These are phyloP conservation scores for Entomortierella lignicola DNA, from an alignment of 192 early-diverging fungal genomes.

Conservation along the genomic window DNA sequence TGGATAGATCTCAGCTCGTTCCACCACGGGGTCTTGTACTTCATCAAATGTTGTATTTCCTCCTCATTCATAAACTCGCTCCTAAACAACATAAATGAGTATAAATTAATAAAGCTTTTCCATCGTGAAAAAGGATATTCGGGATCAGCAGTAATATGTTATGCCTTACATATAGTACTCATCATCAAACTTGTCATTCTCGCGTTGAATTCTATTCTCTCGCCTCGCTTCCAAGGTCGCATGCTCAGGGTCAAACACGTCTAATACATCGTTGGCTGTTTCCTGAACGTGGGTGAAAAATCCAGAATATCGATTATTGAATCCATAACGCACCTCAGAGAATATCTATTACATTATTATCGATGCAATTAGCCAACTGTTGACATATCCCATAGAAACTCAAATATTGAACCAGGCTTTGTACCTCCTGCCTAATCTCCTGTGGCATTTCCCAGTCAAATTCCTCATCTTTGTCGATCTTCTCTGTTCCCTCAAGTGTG, in stretches of 20 bases:
- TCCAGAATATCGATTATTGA: constrained; percentile 87
- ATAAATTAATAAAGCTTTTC: not conserved
- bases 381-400: not conserved
- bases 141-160: not conserved
- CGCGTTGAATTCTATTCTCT: constrained; percentile 68
- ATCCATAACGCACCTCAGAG: constrained; percentile 80
- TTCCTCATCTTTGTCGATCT: constrained; percentile 62
- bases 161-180: constrained; percentile 86
- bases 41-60: constrained; percentile 83
- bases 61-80: constrained; percentile 87
- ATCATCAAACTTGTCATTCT: constrained; percentile 91
- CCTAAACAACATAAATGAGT: constrained; percentile 42
- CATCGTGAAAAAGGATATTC: not conserved
- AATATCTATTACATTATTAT: constrained; percentile 17
- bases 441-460: constrained; percentile 94
- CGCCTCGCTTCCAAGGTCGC: constrained; percentile 65
- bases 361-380: not conserved
- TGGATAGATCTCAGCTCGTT: constrained; percentile 74
- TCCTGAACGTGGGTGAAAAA: constrained; percentile 79
- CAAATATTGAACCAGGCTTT: constrained; percentile 1
- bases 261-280: constrained; percentile 78
- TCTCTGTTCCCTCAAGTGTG: constrained; percentile 27
- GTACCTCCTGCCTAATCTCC: constrained; percentile 60
- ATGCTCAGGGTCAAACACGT: constrained; percentile 68
- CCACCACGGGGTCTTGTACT: constrained; percentile 77